These are phyloP conservation scores for Pseudogymnoascus sp. DNA, from an alignment of 2,329 filamentous ascomycete species.

Conservation along the genomic window DNA sequence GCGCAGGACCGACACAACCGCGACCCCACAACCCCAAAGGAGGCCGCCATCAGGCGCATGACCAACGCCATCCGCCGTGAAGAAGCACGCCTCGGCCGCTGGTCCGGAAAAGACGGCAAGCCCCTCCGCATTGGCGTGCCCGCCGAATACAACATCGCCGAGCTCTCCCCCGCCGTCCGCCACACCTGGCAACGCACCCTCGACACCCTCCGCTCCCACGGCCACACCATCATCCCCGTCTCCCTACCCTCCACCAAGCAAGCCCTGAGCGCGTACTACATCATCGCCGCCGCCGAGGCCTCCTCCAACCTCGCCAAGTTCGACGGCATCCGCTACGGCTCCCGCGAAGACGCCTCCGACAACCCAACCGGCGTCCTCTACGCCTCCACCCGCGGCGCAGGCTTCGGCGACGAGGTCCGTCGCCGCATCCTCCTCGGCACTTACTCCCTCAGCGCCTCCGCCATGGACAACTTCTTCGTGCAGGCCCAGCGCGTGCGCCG, in stretches of 20 bases:
- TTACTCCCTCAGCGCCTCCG: conserved; percentile 81
- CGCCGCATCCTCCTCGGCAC: conserved; percentile 81
- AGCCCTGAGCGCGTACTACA: conserved; percentile 88
- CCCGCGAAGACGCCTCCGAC: conserved; percentile 33
- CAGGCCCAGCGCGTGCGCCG: conserved; percentile 83
- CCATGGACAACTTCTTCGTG: conserved; percentile 94
- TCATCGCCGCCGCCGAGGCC: conserved; percentile 89
- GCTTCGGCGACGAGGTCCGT: conserved; percentile 79
- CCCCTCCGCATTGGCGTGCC: conserved; percentile 46
- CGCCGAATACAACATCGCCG: conserved; percentile 78
- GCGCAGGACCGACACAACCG: conserved; percentile 13
- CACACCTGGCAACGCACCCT: conserved; percentile 61
- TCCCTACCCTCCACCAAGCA: conserved; percentile 76
- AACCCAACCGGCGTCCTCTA: conserved; percentile 62
- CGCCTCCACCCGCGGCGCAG: conserved; percentile 61
- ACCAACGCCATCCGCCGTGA: neutral
- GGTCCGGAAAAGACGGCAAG: neutral
- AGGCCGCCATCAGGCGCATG: neutral
- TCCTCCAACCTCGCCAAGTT: conserved; percentile 95
- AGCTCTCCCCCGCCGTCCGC: conserved; percentile 64
- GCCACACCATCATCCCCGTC: conserved; percentile 65
- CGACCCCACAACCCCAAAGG: conserved; percentile 31
- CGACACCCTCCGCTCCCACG: conserved; percentile 49
- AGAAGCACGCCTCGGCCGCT: neutral
- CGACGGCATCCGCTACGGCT: conserved; percentile 88